A percentile compares a stretch with the other conserved stretches of the same genome.
phyloP scores from a whole-genome alignment of 768 basidiomycete species.

The Auriculariales sp. region DNA sequence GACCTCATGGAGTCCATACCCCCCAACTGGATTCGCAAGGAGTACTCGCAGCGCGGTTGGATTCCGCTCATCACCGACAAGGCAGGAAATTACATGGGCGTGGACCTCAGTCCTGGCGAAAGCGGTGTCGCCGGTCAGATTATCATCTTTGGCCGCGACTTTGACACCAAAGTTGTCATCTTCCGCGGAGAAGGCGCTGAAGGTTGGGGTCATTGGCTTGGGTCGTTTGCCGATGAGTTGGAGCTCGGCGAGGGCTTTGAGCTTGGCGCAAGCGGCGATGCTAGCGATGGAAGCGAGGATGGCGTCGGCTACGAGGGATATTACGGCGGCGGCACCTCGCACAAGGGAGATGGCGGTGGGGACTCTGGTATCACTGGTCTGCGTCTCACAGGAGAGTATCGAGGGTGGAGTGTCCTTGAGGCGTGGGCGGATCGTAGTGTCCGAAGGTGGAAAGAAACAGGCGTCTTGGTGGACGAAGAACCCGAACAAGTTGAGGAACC shows the following conservation, averaged over 20 bases:
- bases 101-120: constrained; percentile 82
- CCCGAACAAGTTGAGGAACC: constrained; percentile 13
- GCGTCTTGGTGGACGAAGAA: constrained; percentile 42
- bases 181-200: constrained; percentile 81
- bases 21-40: constrained; percentile 71
- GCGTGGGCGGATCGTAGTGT: constrained; percentile 87
- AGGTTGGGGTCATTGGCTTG: constrained; percentile 93
- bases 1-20: constrained; percentile 82
- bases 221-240: constrained; percentile 80
- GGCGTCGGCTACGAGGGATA: constrained; percentile 77
- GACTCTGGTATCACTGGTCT: constrained; percentile 59
- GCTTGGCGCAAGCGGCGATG: constrained; percentile 41
- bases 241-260: constrained; percentile 85
- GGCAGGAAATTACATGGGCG: constrained; percentile 89
- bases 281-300: constrained; percentile 65
- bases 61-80: constrained; percentile 89
- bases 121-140: constrained; percentile 76
- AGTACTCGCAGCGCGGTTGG: constrained; percentile 94
- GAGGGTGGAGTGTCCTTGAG: constrained; percentile 85
- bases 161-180: constrained; percentile 93
- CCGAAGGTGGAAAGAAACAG: constrained; percentile 72
- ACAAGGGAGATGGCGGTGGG: constrained; percentile 63
- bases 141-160: constrained; percentile 96
- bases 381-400: constrained; percentile 70
- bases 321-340: constrained; percentile 46